These are phyloP conservation scores for Kwoniella sp. DNA, from an alignment of 768 basidiomycete species.

Conservation along the genomic window DNA sequence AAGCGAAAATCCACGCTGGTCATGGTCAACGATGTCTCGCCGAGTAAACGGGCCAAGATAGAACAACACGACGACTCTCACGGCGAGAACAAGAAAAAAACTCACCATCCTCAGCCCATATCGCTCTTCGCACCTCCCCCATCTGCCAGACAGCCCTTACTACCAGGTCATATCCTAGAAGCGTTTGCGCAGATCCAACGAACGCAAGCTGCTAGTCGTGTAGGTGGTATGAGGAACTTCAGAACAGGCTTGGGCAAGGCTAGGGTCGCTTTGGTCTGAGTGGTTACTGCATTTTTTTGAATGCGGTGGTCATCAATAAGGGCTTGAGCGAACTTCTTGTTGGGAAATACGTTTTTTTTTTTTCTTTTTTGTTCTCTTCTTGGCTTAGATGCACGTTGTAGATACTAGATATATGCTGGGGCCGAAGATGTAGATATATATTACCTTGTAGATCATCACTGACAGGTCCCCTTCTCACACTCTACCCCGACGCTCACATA, in stretches of 20 bases:
- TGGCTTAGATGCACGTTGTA: no score
- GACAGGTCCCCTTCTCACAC: no score
- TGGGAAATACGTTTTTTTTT: no score
- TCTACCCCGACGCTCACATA: no score
- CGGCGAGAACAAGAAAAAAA: conserved; percentile 61
- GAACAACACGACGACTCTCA: not conserved
- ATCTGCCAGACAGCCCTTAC: conserved; percentile 74
- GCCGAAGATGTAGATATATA: not conserved
- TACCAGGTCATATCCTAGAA: conserved; percentile 85
- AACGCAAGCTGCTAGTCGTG: conserved; percentile 76
- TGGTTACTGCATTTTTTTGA: not conserved
- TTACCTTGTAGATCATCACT: no score
- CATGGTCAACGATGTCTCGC: not conserved
- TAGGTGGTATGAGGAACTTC: conserved; percentile 87
- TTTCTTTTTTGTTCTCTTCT: no score
- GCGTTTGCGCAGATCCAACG: conserved; percentile 88
- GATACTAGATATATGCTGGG: not conserved
- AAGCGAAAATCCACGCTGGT: conserved; percentile 22
- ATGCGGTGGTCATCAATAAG: no score
- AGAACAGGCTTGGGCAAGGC: conserved; percentile 67
- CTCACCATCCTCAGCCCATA: conserved; percentile 58
- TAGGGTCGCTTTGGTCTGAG: conserved; percentile 42
- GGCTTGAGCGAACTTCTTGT: no score
- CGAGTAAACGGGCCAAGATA: conserved; percentile 16
- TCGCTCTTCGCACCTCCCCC: conserved; percentile 79